These are phyloP conservation scores for Saturnispora dispora DNA, from an alignment of 805 yeast genomes.

Conservation along the genomic window DNA sequence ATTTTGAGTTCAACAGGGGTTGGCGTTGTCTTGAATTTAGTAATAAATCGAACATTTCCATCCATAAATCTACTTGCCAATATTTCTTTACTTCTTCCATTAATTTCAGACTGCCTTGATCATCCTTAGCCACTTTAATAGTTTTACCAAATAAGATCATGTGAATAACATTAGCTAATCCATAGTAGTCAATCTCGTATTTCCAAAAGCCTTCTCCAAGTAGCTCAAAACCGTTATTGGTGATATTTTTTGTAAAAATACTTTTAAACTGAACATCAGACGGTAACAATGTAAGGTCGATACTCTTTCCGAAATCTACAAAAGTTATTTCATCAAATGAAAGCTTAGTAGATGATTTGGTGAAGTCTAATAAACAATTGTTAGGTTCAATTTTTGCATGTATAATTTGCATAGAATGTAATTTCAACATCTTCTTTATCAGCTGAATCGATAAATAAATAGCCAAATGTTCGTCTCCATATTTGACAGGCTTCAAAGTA, in stretches of 20 bases:
- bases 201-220: conserved; percentile 54
- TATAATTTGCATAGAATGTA: conserved; percentile 60
- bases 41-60: conserved; percentile 48
- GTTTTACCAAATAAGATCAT: conserved; percentile 61
- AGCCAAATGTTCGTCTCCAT: conserved; percentile 49
- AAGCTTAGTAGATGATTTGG: conserved; percentile 17
- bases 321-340: conserved; percentile 26
- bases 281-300: conserved; percentile 56
- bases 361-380: conserved; percentile 66
- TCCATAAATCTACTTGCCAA: conserved; percentile 73
- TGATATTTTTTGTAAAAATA: conserved; percentile 52
- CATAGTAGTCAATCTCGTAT: conserved; percentile 76
- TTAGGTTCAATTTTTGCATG: conserved; percentile 87
- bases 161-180: conserved; percentile 68
- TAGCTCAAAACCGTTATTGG: conserved; percentile 64
- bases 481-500: conserved; percentile 24
- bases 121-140: conserved; percentile 32
- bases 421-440: conserved; percentile 43
- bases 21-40: conserved; percentile 43
- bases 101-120: conserved; percentile 26
- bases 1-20: background rate
- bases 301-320: conserved; percentile 76
- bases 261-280: conserved; percentile 44
- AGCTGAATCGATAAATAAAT: conserved; percentile 60
- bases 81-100: conserved; percentile 50